Base-by-base conservation (phyloP, 139 green algal genomes). In the Volvox africanus region DNA sequence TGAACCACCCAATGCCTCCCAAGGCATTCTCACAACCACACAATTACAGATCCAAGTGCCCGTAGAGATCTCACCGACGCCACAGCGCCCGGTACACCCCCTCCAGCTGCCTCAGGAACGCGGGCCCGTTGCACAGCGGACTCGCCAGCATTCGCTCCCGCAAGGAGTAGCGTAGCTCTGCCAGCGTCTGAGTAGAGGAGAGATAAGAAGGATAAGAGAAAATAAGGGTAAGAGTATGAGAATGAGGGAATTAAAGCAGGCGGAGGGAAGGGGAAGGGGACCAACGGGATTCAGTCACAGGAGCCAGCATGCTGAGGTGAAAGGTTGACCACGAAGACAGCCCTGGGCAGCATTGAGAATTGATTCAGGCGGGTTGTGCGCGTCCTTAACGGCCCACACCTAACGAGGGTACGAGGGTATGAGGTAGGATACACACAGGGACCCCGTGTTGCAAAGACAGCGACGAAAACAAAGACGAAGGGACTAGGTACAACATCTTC, bases 71-170 rank as follows among this genome's bases (percentile, higher is more conserved):
- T 32, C 62, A 88, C 82, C 82, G 77, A 13, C 71, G 35, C 96
- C 97, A 99, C 84, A 99, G 80, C 30, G 73, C 21, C 5, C 90
- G 75, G 89, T 99, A 99, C 20, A 91, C 89, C 30, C 71, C 62
- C 91, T 99, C 98, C 28, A 99, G 87, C 28, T 89, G 36, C 1
- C 62, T n/a, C 26, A 98, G 91, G 93, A 99, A 99, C 1, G 44
- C 16, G 1, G 82, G 81, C 1, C 88, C 96, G 79, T 99, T 94
- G 89, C 98, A 99, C 73, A 99, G 91, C 13, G 82, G 93, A 1
- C 95, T 98, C 0, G 77, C 14, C 26, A 98, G 85, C 97, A 99
- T 99, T 69, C 94, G 93, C 28, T 91, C 26, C 0, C 98, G 94
- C 89, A 99, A 95, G 0, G 35, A 62, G 18, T 36, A 65, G 0